These are phyloP conservation scores for Chrysanthemum lavandulifolium DNA, from an alignment of 129 eudicot genomes.

Conservation along the genomic window DNA sequence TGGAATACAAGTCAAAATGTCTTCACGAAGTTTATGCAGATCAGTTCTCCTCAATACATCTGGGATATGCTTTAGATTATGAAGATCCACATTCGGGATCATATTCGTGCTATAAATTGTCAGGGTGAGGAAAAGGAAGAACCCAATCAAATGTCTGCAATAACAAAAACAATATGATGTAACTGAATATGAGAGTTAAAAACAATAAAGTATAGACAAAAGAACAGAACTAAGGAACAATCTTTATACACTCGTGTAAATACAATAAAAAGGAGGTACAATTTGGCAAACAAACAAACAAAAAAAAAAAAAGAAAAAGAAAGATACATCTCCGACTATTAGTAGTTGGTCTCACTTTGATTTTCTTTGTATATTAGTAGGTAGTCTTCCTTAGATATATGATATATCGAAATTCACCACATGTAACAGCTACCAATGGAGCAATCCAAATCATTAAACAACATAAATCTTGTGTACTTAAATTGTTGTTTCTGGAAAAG, in stretches of 20 bases:
- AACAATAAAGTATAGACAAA: not conserved
- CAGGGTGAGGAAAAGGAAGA: slow-evolving; percentile 80
- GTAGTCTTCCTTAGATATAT: not conserved
- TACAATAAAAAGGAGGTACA: too few species aligned
- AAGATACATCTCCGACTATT: too few species aligned
- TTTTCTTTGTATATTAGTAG: not conserved
- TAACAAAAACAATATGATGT: slow-evolving; percentile 20
- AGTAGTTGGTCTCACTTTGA: too few species aligned
- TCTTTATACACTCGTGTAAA: slow-evolving; percentile 22
- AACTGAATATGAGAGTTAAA: not conserved
- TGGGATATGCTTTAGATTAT: slow-evolving; percentile 56
- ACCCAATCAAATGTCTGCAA: slow-evolving; percentile 95
- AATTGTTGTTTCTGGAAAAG: not conserved
- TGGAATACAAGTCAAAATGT: slow-evolving; percentile 74
- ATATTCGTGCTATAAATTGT: slow-evolving; percentile 83
- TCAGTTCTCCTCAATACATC: slow-evolving; percentile 61
- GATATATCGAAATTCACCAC: not conserved
- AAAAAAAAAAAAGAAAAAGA: too few species aligned
- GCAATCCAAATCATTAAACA: not conserved
- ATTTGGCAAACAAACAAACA: too few species aligned
- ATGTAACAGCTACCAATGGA: not conserved
- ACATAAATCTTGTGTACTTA: not conserved
- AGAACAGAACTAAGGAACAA: not conserved
- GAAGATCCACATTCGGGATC: slow-evolving; percentile 72
- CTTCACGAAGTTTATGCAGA: slow-evolving; percentile 64